A percentile compares a stretch with the other conserved stretches of the same genome.
These are phyloP conservation scores for Aureobasidium melanogenum DNA, from an alignment of 2,329 filamentous ascomycete genomes.

Conservation along the genomic window DNA sequence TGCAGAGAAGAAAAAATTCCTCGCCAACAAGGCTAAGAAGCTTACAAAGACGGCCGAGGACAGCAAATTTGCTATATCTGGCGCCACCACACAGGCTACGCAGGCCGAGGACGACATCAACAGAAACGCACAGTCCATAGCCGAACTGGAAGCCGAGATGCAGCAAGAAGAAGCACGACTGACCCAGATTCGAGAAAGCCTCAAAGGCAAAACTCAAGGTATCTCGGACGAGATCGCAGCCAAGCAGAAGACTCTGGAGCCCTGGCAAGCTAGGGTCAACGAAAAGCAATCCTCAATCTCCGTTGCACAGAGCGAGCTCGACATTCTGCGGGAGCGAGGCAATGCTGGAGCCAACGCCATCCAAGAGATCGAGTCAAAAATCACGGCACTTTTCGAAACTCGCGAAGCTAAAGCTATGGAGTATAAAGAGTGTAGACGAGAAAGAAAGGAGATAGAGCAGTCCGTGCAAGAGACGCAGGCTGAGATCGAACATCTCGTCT, in stretches of 20 bases:
- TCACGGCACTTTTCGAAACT: constrained; percentile 62
- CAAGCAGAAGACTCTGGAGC: constrained; percentile 90
- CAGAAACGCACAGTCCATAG: constrained; percentile 64
- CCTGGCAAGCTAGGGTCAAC: constrained; percentile 95
- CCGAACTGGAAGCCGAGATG: constrained; percentile 66
- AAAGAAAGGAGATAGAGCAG: constrained; percentile 64
- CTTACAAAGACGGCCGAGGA: constrained; percentile 77
- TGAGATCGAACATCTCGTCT: constrained; percentile 62
- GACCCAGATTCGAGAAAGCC: constrained; percentile 67
- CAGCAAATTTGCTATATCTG: constrained; percentile 63
- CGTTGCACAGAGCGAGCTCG: constrained; percentile 87
- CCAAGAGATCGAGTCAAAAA: constrained; percentile 73
- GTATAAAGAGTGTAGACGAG: constrained; percentile 64
- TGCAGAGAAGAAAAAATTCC: constrained; percentile 94
- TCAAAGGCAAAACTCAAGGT: constrained; percentile 93
- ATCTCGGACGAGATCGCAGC: constrained; percentile 86
- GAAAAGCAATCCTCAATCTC: constrained; percentile 91
- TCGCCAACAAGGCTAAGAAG: constrained; percentile 86
- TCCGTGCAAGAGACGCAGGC: constrained; percentile 63
- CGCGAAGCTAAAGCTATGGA: constrained; percentile 62
- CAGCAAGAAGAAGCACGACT: constrained; percentile 74
- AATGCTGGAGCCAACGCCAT: constrained; percentile 79
- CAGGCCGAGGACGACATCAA: constrained; percentile 73
- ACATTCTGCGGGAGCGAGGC: constrained; percentile 81
- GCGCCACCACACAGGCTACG: constrained; percentile 68